Conservation (phyloP, 345 rosid species). For the Xanthoceras sorbifolium region DNA sequence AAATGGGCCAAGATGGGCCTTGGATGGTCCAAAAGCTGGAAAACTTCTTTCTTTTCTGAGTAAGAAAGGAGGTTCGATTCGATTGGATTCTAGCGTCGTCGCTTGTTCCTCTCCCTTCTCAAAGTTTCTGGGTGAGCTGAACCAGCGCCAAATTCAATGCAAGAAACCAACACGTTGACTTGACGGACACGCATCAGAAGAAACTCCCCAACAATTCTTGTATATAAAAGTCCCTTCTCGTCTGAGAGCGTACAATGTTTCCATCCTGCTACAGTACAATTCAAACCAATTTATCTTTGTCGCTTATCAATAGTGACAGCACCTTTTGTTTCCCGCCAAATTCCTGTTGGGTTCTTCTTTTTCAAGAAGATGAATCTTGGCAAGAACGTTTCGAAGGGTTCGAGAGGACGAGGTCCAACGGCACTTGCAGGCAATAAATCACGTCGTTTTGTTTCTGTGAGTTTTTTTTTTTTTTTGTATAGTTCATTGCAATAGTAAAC, state of each 20-base stretch:
- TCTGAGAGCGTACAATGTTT: not conserved
- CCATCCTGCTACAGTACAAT: not conserved
- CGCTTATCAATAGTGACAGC: not conserved
- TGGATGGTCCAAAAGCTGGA: not conserved
- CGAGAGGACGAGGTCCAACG: not conserved
- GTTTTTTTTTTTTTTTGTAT: not conserved
- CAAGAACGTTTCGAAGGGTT: not conserved
- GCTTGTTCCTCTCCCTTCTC: not conserved
- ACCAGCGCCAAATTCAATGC: not conserved
- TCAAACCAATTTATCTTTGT: not conserved
- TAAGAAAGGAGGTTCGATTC: not conserved
- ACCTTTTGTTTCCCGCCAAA: conserved; percentile 7
- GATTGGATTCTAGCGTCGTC: not conserved
- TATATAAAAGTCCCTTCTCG: not conserved
- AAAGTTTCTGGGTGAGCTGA: not conserved
- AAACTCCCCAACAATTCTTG: not conserved
- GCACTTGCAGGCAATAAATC: not conserved
- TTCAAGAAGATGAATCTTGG: conserved; percentile 5
- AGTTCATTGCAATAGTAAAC: too few species aligned
- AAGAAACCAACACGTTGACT: not conserved
- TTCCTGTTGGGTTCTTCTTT: conserved; percentile 7
- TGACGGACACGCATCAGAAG: not conserved
- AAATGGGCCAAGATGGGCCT: not conserved
- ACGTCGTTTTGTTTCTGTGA: not conserved
- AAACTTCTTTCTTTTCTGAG: not conserved